A percentile compares a stretch with the other conserved stretches of the same genome.
These are phyloP conservation scores for Chlorella sorokiniana DNA, from an alignment of 139 green algal genomes.

Conservation along the genomic window DNA sequence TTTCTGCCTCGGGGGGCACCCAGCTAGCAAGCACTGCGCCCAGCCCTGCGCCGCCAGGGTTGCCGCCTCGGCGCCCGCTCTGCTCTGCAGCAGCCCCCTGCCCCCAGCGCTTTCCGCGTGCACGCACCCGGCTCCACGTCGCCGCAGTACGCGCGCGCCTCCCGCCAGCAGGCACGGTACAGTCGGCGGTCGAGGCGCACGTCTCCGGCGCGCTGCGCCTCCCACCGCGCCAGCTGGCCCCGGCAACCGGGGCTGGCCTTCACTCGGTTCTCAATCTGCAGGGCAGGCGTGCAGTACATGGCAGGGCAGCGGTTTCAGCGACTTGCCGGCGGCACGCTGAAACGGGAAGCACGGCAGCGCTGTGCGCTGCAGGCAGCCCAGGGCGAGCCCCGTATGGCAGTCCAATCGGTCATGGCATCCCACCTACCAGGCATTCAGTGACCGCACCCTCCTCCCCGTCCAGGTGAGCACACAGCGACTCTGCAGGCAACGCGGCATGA, in stretches of 20 bases:
- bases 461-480: slow-evolving; percentile 36
- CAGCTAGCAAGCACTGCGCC: too few relatives aligned
- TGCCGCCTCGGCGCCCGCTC: too few relatives aligned
- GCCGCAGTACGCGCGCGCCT: slow-evolving; percentile 80
- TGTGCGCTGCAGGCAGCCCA: too few relatives aligned
- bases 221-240: slow-evolving; percentile 79
- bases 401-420: background rate
- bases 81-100: too few relatives aligned
- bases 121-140: slow-evolving; percentile 54
- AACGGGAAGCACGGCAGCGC: too few relatives aligned
- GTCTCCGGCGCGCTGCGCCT: slow-evolving; percentile 84
- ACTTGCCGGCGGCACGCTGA: too few relatives aligned
- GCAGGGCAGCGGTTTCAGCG: too few relatives aligned
- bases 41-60: too few relatives aligned
- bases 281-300: background rate
- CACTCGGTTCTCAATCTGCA: slow-evolving; percentile 57
- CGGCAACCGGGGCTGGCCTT: slow-evolving; percentile 69
- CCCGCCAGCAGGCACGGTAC: slow-evolving; percentile 68
- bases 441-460: slow-evolving; percentile 60
- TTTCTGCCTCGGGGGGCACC: too few relatives aligned
- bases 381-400: too few relatives aligned
- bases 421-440: slow-evolving; percentile 74
- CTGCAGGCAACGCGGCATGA: too few relatives aligned
- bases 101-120: too few relatives aligned
- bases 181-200: slow-evolving; percentile 71